Evolutionary conservation across 208 protist species (phyloP), one percentile per base, ranked within the genome.

Genomic region (Acanthamoeba castellanii): DNA sequence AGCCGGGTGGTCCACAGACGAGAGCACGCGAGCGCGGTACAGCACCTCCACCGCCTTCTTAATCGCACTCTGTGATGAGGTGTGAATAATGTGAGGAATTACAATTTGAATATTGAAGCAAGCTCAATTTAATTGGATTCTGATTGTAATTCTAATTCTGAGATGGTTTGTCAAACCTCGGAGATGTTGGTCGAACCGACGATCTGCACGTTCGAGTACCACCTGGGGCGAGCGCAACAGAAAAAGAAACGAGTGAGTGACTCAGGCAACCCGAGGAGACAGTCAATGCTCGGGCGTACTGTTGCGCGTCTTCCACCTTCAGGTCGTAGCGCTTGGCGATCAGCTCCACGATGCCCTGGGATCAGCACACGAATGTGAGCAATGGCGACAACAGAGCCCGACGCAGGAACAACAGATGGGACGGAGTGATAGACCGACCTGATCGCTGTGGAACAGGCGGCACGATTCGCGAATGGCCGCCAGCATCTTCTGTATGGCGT

Each of bases 131-230:
- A n/a, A n/a, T n/a, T n/a, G n/a, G n/a, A n/a, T n/a, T n/a, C n/a
- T n/a, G n/a, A n/a, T n/a, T n/a, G n/a, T n/a, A n/a, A n/a, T n/a
- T n/a, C n/a, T n/a, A n/a, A n/a, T n/a, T n/a, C n/a, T n/a, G n/a
- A n/a, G n/a, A n/a, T n/a, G n/a, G n/a, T n/a, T n/a, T n/a, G n/a
- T n/a, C n/a, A n/a, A n/a, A n/a, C 82, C 88, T 93, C 89, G 20
- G 89, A 34, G 18, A 93, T 22, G 37, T 74, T 14, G 37, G 2
- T 93, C 14, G 89, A 55, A 7, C 66, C 89, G 1, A 93, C 76
- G 45, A 95, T 95, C 55, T 95, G 30, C n/a, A 95, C 94, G 13
- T 92, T 88, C 34, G 34, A 30, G 42, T 95, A 95, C 94, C 94
- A 95, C 88, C 94, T 95, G 70, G 5, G 4, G 20, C 34, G 25